Evolutionary conservation across 2,329 filamentous ascomycete genomes (phyloP), one percentile per base, ranked within the genome.

Genomic region (Myriosclerotinia duriaeana): DNA sequence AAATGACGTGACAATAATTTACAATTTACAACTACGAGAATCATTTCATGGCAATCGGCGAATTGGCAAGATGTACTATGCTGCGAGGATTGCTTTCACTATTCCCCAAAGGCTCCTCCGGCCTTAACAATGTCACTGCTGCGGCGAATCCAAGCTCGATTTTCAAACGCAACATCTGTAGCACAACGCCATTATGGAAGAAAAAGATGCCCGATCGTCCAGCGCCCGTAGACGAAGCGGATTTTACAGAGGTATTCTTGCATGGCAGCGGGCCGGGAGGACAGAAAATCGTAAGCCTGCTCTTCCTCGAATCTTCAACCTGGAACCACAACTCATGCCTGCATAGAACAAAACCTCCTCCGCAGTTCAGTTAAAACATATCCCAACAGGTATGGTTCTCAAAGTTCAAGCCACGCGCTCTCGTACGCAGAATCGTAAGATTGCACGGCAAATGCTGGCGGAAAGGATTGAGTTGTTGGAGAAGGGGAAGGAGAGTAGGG

Each of bases 371-470:
- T 83, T 99, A 46, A 95, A 89, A 72, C 95, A 99, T 78, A 80
- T 90, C 20, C 92, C 94, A 7, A 96, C 93, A 0, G 94, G 94
- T 69, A 87, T 97, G 64, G 93, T 98, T 17, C 86, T 99, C 70
- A 99, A 99, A 80, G 94, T 87, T 66, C 95, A 99, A 79, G 92
- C 89, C 26, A 98, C 95, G 11, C 88, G 95, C 58, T 96, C 91
- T 1, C 87, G 92, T 22, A 85, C 85, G 66, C 91, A 96, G 78
- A 99, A 99, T 77, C 87, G 93, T 70, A 93, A 90, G 77, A 89
- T 92, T 69, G 95, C 95, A 15, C 85, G 93, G 52, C 83, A 87
- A 71, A 81, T 96, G 53, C 73, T 92, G n/a, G 76, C 76, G 26
- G 71, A 74, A 65, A 67, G 69, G 44, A 60, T 89, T 42, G 95